Evolutionary conservation across 352 stramenopile genomes (phyloP).

Genomic region (Pythium coloratum): DNA sequence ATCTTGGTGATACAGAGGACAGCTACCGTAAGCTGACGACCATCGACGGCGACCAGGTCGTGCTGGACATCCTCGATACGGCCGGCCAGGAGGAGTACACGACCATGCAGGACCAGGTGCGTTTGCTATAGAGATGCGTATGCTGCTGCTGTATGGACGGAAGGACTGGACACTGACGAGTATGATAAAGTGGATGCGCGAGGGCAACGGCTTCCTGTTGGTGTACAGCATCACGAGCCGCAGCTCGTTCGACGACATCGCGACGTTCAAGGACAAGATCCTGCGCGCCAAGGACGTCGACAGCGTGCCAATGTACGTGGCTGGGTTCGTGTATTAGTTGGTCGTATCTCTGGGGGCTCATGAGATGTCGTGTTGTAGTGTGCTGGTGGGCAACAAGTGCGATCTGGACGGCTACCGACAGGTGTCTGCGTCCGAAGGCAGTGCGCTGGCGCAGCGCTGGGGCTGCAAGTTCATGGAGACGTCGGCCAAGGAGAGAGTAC

Average conservation of each 20-base stretch:
- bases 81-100: constrained; percentile 92
- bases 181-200: constrained; percentile 85
- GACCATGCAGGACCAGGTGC: constrained; percentile 89
- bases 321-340: not conserved
- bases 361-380: constrained; percentile 30
- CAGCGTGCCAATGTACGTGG: constrained; percentile 72
- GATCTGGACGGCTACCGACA: constrained; percentile 77
- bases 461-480: constrained; percentile 89
- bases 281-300: constrained; percentile 87
- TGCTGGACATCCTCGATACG: constrained; percentile 92
- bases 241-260: constrained; percentile 90
- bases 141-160: no score
- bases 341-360: not conserved
- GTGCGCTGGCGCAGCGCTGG: constrained; percentile 70
- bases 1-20: constrained; percentile 69
- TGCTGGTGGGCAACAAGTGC: constrained; percentile 90
- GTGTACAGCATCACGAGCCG: constrained; percentile 90
- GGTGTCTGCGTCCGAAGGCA: constrained; percentile 65
- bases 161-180: not conserved
- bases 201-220: constrained; percentile 89
- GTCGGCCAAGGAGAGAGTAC: constrained; percentile 85
- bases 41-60: constrained; percentile 78
- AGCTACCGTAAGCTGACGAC: constrained; percentile 91
- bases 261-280: constrained; percentile 90
- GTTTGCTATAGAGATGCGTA: not conserved